phyloP scores from a whole-genome alignment of 1,139 yeast species.

The Wickerhamomyces sp. region DNA sequence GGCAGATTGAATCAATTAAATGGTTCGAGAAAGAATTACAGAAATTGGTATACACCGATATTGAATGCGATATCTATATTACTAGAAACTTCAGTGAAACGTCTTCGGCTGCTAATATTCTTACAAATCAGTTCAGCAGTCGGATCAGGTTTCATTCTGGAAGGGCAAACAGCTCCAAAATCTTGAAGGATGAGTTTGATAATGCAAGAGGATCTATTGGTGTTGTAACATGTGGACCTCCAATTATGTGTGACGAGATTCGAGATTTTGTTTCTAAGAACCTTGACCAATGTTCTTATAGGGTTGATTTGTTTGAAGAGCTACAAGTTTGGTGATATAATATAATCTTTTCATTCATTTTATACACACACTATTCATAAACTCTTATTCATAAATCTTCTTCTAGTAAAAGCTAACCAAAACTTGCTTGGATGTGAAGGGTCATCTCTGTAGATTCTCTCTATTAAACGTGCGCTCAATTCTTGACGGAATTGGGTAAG shows the following conservation, averaged over 20 bases:
- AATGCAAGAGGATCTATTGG: constrained; percentile 18
- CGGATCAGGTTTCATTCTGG: constrained; percentile 17
- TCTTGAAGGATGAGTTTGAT: constrained; percentile 15
- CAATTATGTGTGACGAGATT: constrained; percentile 46
- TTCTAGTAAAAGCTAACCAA: constrained; percentile 95
- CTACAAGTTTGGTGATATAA: constrained; percentile 23
- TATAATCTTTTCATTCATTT: not conserved
- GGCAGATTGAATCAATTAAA: constrained; percentile 42
- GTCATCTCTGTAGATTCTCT: constrained; percentile 62
- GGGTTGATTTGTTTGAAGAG: constrained; percentile 25
- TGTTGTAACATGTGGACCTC: constrained; percentile 45
- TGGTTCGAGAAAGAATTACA: constrained; percentile 47
- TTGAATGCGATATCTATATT: constrained; percentile 22
- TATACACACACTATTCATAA: constrained; percentile 20
- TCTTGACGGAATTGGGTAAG: constrained; percentile 94
- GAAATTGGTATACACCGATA: constrained; percentile 25
- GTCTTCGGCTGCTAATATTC: not conserved
- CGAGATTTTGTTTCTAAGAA: constrained; percentile 25
- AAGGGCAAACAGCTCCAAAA: constrained; percentile 16
- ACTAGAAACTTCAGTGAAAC: constrained; percentile 14
- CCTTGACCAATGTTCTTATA: constrained; percentile 11
- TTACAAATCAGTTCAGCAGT: constrained; percentile 8
- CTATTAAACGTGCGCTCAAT: constrained; percentile 73
- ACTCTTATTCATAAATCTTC: constrained; percentile 89
- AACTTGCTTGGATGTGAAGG: constrained; percentile 59